Base-by-base conservation (phyloP, 768 basidiomycete genomes). In the Leccinum aurantiacum region DNA sequence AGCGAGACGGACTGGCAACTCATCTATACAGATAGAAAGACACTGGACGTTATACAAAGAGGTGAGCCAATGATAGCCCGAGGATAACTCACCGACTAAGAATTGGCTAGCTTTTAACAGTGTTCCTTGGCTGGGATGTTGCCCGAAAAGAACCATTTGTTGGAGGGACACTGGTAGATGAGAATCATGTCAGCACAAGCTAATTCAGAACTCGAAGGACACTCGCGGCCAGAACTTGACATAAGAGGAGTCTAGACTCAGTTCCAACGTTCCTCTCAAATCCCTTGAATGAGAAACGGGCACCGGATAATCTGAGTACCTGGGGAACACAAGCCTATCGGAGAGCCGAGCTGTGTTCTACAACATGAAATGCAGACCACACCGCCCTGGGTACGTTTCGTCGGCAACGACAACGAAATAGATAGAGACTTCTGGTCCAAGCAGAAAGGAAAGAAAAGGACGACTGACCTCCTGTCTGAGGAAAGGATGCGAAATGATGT, bases 71-170 rank as follows among this genome's bases (percentile, higher is more conserved):
- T 6, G n/a, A 54, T 53, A 29, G 47, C 31, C 50, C 68, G 24
- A 38, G 24, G 3, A 46, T 22, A 3, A 71, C 77, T 53, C 50
- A 91, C 92, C 91, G 60, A 86, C 79, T 3, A 96, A 82, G 73
- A 96, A 96, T 70, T 95, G 92, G 65, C 89, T 89, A 0, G 92
- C 97, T 70, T 89, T 90, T n/a, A 98, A 77, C 11, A 99, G 81
- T 0, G 96, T 99, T 0, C 96, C 96, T 71, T 96, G 93, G 57
- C 86, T 89, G 0, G 96, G 95, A 69, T 98, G 91, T 78, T 97
- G 94, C 0, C 96, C 96, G 69, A 99, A 98, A 56, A 91, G 83
- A 53, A 97, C 93, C 95, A 99, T 98, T 77, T 98, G 96, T 75
- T 97, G 91, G 19, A 98, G 80, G 0, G 95, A 97, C 3, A 98